Evolutionary conservation across 805 yeast species (phyloP), one percentile per base, ranked within the genome.

Genomic region (Candida nitratophila): DNA sequence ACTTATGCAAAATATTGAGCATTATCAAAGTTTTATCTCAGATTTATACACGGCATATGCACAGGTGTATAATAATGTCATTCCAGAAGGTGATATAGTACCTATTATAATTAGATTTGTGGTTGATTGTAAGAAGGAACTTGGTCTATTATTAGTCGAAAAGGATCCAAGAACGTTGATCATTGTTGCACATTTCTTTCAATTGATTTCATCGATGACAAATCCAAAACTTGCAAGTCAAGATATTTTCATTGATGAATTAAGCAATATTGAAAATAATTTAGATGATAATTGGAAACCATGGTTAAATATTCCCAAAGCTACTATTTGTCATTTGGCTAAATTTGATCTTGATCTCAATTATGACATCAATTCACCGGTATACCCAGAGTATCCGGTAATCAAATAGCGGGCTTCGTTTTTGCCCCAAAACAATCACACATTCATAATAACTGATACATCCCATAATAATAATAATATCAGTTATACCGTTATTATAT

Each of bases 241-340:
- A 40, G 29, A 20, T 10, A 10, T 16, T 15, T 12, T 40, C 10
- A n/a, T 69, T 69, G 44, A 71, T 53, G 37, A 46, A 48, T 44
- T 67, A 52, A 48, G 69, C 55, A 36, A 70, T 74, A 45, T 67
- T 69, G 50, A 57, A 68, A 66, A 65, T 69, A 4, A 73, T 66
- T 36, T 65, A 62, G 29, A 12, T 2, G 27, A 31, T 65, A 68
- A 31, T 12, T 40, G 42, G 42, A 31, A 40, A 24, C 37, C 42
- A 3, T 40, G 42, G 42, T n/a, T 40, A 8, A 16, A n/a, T 29
- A 2, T 37, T 12, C 33, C 40, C 10, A 22, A 22, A 10, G 5
- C 6, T 10, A 22, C 39, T 6, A 12, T 22, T 15, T 15, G 19
- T 3, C 14, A 5, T 37, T 3, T 22, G 8, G 31, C 20, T n/a